A percentile compares a stretch with the other conserved stretches of the same genome.
Conservation (phyloP, 352 stramenopile species). For the Globisporangium iwayamae region DNA sequence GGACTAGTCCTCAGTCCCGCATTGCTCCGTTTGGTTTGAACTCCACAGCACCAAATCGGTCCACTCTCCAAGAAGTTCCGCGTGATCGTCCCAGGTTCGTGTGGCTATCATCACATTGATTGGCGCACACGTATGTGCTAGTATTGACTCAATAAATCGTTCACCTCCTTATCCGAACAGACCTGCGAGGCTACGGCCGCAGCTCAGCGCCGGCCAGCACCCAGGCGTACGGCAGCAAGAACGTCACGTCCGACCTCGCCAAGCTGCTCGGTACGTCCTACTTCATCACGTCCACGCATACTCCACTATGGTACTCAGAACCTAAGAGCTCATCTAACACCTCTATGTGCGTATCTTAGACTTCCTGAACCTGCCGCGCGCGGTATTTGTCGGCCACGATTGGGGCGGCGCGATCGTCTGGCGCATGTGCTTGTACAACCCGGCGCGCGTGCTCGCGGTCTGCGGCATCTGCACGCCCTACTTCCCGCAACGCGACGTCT, state of each 20-base stretch:
- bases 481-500: constrained; percentile 27
- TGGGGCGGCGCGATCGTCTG: constrained; percentile 52
- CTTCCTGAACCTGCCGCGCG: constrained; percentile 40
- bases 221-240: constrained; percentile 45
- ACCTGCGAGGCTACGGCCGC: constrained; percentile 48
- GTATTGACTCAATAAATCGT: background rate
- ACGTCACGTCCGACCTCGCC: constrained; percentile 37
- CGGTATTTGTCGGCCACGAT: constrained; percentile 52
- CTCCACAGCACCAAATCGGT: constrained; percentile 42
- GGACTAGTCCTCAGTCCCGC: background rate
- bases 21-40: constrained; percentile 12
- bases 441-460: constrained; percentile 43
- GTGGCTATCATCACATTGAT: background rate
- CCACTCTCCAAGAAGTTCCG: constrained; percentile 45
- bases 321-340: background rate
- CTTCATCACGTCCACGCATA: constrained; percentile 21
- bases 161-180: background rate
- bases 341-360: constrained; percentile 21
- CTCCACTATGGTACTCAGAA: constrained; percentile 21
- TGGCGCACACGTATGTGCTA: background rate
- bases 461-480: constrained; percentile 60
- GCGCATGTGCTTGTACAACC: constrained; percentile 55
- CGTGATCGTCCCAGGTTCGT: constrained; percentile 35
- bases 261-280: constrained; percentile 29
- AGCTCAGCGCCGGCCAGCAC: constrained; percentile 38